These are phyloP conservation scores for Pseudonitzschia multistriata DNA, from an alignment of 108 stramenopile genomes.

Conservation along the genomic window DNA sequence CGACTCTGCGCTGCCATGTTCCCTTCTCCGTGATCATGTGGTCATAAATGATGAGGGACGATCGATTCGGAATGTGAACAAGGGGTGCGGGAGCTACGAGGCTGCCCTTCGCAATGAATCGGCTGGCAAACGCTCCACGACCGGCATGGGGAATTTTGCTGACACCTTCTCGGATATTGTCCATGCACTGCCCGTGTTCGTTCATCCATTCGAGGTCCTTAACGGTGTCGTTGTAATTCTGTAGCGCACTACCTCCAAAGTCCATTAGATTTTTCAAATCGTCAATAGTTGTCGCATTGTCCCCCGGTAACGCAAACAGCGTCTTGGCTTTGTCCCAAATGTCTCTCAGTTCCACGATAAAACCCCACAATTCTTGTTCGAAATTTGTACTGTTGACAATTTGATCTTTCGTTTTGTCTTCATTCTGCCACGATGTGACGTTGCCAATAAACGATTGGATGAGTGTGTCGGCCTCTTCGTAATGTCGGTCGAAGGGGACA, in stretches of 20 bases:
- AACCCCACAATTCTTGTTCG: conserved; percentile 12
- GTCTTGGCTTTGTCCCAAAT: conserved; percentile 17
- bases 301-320: conserved; percentile 29
- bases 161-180: conserved; percentile 58
- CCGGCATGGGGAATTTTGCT: conserved; percentile 75
- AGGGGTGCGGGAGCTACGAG: conserved; percentile 69
- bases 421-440: conserved; percentile 19
- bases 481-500: conserved; percentile 37
- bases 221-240: conserved; percentile 27
- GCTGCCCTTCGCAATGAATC: conserved; percentile 54
- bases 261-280: conserved; percentile 16
- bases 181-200: conserved; percentile 61
- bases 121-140: conserved; percentile 72
- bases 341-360: conserved; percentile 4
- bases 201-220: conserved; percentile 35
- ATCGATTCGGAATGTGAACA: conserved; percentile 44
- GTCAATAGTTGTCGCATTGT: conserved; percentile 10
- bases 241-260: conserved; percentile 25
- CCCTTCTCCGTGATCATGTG: background rate
- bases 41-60: conserved; percentile 43
- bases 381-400: background rate
- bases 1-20: conserved; percentile 3
- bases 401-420: background rate
- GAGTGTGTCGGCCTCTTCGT: conserved; percentile 32
- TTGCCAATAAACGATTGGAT: conserved; percentile 16